Conservation (phyloP, 345 rosid genomes). For the Gossypium turneri region DNA sequence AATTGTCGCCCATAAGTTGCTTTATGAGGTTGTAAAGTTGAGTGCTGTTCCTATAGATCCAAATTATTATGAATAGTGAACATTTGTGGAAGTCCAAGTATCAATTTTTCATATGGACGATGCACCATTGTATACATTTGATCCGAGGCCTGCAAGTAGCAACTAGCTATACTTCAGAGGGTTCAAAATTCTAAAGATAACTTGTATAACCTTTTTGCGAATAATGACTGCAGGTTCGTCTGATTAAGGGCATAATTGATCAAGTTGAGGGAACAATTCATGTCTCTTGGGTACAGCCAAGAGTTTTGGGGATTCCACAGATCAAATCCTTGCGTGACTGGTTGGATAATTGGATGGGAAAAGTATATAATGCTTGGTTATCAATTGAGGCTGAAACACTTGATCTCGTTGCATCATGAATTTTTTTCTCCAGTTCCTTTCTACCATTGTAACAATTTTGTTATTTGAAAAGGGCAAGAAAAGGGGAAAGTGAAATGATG, state of each 20-base stretch:
- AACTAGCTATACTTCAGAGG: background rate
- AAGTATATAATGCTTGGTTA: too few species aligned
- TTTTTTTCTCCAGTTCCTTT: too few species aligned
- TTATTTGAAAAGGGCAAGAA: background rate
- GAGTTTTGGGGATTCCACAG: background rate
- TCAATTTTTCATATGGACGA: background rate
- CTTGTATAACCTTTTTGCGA: background rate
- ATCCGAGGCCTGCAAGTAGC: background rate
- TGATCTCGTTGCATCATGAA: too few species aligned
- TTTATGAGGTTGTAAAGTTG: too few species aligned
- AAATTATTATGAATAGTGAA: background rate
- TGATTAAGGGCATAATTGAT: slow-evolving; percentile 91
- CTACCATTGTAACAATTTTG: too few species aligned
- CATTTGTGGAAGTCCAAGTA: background rate
- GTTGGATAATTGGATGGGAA: too few species aligned
- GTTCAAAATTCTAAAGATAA: background rate
- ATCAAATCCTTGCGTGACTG: too few species aligned
- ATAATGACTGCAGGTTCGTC: slow-evolving; percentile 65
- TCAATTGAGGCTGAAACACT: too few species aligned
- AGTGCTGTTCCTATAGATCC: too few species aligned
- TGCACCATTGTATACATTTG: background rate
- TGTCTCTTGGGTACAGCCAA: background rate
- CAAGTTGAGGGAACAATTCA: slow-evolving; percentile 74
- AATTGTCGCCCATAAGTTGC: too few species aligned
- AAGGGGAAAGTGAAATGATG: background rate